Percentiles rank a stretch among this genome's conserved stretches.
phyloP scores from a whole-genome alignment of 768 basidiomycete genomes.

The Suillus plorans region DNA sequence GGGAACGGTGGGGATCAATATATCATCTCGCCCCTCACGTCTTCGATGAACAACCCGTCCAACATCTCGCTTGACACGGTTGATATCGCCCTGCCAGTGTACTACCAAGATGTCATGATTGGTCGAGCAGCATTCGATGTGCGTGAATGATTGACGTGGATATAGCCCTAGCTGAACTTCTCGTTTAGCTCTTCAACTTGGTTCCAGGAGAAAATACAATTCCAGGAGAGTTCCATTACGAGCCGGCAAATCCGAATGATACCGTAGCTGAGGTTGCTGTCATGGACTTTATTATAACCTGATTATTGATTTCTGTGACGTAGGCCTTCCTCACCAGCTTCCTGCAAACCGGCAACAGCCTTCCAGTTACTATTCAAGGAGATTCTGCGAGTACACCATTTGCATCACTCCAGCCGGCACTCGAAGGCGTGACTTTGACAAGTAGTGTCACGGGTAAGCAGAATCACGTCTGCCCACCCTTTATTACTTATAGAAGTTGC shows the following conservation, averaged over 20 bases:
- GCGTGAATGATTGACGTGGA: conserved; percentile 18
- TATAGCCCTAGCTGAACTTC: not conserved
- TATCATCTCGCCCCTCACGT: conserved; percentile 56
- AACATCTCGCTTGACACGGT: conserved; percentile 63
- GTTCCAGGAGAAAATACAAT: conserved; percentile 56
- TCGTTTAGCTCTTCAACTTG: conserved; percentile 50
- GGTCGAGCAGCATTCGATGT: conserved; percentile 62
- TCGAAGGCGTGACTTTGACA: conserved; percentile 51
- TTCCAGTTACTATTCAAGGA: conserved; percentile 59
- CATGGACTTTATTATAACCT: not conserved
- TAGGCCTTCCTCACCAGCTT: conserved; percentile 60
- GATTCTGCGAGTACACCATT: conserved; percentile 62
- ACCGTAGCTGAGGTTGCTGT: conserved; percentile 52
- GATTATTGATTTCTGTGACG: not conserved
- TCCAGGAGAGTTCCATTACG: conserved; percentile 65
- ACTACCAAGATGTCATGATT: conserved; percentile 53
- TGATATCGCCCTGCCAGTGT: conserved; percentile 56
- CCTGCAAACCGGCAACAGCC: conserved; percentile 47
- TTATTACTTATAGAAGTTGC: conserved; percentile 1
- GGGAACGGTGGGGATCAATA: conserved; percentile 60
- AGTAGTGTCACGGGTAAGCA: conserved; percentile 48
- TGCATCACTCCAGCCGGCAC: conserved; percentile 52
- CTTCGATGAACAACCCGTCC: conserved; percentile 63
- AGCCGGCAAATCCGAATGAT: conserved; percentile 63
- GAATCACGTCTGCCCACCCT: not conserved